These are phyloP conservation scores for Candida loeiensis DNA, from an alignment of 805 yeast genomes.

Conservation along the genomic window DNA sequence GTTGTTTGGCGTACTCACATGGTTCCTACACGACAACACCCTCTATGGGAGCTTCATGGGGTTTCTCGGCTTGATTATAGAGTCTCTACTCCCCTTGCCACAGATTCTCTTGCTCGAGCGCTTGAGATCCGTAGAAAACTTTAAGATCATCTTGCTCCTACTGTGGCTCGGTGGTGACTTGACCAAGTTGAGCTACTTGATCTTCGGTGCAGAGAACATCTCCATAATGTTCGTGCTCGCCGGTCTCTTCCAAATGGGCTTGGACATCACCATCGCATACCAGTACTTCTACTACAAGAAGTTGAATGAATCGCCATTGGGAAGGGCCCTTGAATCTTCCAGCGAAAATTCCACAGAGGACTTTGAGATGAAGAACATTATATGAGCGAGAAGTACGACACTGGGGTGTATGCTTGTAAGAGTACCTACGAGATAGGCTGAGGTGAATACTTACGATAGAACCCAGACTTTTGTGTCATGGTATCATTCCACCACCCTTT, in stretches of 20 bases:
- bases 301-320: constrained; percentile 1
- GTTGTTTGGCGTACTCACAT: constrained; percentile 39
- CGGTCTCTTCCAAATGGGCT: constrained; percentile 71
- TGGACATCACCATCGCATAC: constrained; percentile 69
- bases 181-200: constrained; percentile 66
- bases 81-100: constrained; percentile 70
- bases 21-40: constrained; percentile 31
- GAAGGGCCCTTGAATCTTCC: no score
- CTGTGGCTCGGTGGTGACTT: constrained; percentile 91
- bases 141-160: constrained; percentile 66
- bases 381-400: not conserved
- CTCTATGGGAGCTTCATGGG: constrained; percentile 53
- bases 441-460: no score
- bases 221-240: constrained; percentile 63
- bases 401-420: no score
- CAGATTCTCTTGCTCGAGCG: constrained; percentile 69
- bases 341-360: not conserved
- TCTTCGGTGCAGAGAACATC: constrained; percentile 73
- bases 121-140: constrained; percentile 68
- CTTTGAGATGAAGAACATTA: constrained; percentile 6
- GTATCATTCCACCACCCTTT: no score
- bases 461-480: no score
- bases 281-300: constrained; percentile 65
- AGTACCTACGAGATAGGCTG: no score
- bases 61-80: constrained; percentile 63